Percentiles rank a stretch among this genome's conserved stretches.
Conservation (phyloP, 768 basidiomycete genomes). For the Strobilomyces dryophilus region DNA sequence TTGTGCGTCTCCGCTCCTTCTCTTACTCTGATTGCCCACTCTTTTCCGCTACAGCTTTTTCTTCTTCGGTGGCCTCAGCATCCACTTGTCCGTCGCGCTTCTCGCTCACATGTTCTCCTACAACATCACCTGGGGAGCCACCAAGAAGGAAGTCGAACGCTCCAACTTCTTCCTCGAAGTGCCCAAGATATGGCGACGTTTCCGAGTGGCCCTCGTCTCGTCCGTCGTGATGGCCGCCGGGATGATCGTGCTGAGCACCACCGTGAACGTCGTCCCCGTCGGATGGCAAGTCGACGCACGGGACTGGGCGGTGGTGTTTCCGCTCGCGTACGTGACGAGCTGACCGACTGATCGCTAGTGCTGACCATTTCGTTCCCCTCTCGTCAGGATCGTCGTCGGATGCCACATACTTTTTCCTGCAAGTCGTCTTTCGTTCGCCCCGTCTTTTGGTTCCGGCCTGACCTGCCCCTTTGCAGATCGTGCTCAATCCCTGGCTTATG, state of each 20-base stretch:
- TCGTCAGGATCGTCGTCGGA: conserved; percentile 43
- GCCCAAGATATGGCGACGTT: conserved; percentile 77
- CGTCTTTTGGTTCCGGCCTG: conserved; percentile 13
- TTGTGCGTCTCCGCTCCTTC: conserved; percentile 25
- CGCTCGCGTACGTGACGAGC: conserved; percentile 47
- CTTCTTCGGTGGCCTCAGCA: conserved; percentile 54
- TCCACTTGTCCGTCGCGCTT: conserved; percentile 49
- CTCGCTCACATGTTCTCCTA: conserved; percentile 57
- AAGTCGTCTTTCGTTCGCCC: conserved; percentile 29
- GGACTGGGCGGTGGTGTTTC: conserved; percentile 72
- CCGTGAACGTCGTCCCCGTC: conserved; percentile 44
- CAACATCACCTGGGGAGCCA: conserved; percentile 56
- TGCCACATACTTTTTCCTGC: conserved; percentile 77
- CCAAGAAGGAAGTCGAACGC: conserved; percentile 79
- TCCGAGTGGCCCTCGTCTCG: conserved; percentile 58
- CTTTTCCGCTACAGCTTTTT: conserved; percentile 31
- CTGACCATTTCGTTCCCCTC: not conserved
- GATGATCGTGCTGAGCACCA: conserved; percentile 54
- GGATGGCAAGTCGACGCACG: conserved; percentile 62
- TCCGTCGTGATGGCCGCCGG: conserved; percentile 44
- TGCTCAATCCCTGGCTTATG: conserved; percentile 87
- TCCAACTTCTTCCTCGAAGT: conserved; percentile 94
- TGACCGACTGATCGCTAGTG: not conserved
- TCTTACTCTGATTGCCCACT: not conserved
- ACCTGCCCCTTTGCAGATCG: conserved; percentile 46